A percentile compares a stretch with the other conserved stretches of the same genome.
phyloP scores from a whole-genome alignment of 148 eudicot species.

The Fagopyrum homotropicum region DNA sequence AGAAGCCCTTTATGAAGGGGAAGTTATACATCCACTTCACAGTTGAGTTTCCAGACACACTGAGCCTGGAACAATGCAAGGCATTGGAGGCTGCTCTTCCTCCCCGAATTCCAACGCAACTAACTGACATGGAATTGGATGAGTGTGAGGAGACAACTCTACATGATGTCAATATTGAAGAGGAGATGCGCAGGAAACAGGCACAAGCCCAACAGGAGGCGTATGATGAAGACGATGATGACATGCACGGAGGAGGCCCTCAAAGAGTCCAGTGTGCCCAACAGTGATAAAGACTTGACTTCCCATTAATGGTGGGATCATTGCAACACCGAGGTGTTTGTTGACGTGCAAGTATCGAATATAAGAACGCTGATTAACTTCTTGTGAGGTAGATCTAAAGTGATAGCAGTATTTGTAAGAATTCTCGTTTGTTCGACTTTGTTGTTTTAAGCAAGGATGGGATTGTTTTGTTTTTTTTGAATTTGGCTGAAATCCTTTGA shows the following conservation, averaged over 20 bases:
- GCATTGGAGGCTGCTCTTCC: slow-evolving; percentile 41
- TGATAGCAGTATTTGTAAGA: not conserved
- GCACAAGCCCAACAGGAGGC: slow-evolving; percentile 36
- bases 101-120: slow-evolving; percentile 25
- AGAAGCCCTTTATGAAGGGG: slow-evolving; percentile 54
- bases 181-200: slow-evolving; percentile 53
- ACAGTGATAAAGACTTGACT: slow-evolving; percentile 22
- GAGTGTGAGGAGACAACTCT: slow-evolving; percentile 58
- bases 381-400: slow-evolving; percentile 4
- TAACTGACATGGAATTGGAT: slow-evolving; percentile 52
- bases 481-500: not conserved
- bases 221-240: slow-evolving; percentile 50
- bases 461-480: not conserved
- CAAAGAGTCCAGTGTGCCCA: slow-evolving; percentile 63
- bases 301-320: no score
- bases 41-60: slow-evolving; percentile 45
- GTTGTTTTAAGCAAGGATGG: not conserved
- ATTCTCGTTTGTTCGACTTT: not conserved
- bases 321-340: no score
- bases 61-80: slow-evolving; percentile 37
- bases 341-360: not conserved
- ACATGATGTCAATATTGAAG: slow-evolving; percentile 57
- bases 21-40: slow-evolving; percentile 52
- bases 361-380: not conserved
- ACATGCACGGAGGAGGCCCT: slow-evolving; percentile 40